Evolutionary conservation across 2,329 filamentous ascomycete species (phyloP).

Genomic region (Microdochium paspali): DNA sequence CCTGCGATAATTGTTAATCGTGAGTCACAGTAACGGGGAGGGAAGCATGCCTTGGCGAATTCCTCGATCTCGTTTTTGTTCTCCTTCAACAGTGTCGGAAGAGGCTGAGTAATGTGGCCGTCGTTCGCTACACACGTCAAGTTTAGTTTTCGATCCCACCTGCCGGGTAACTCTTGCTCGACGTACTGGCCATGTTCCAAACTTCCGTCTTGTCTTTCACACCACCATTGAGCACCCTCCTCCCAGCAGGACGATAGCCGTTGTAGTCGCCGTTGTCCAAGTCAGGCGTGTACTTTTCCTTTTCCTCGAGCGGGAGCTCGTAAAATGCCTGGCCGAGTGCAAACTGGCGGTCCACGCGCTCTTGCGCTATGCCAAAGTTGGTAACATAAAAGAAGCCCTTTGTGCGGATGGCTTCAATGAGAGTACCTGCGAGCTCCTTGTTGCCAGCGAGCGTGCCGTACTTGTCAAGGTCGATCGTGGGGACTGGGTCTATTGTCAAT

Average conservation of each 20-base stretch:
- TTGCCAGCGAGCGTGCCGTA: slow-evolving; percentile 23
- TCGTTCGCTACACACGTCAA: slow-evolving; percentile 4
- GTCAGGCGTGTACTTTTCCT: slow-evolving; percentile 42
- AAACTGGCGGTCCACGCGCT: slow-evolving; percentile 49
- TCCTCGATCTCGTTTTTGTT: slow-evolving; percentile 44
- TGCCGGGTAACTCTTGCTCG: not conserved
- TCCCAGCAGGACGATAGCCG: slow-evolving; percentile 40
- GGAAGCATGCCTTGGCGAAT: slow-evolving; percentile 29
- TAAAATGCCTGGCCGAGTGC: slow-evolving; percentile 49
- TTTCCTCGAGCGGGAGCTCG: slow-evolving; percentile 46
- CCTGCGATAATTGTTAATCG: slow-evolving; percentile 4
- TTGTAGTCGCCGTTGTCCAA: slow-evolving; percentile 45
- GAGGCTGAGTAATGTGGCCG: slow-evolving; percentile 7
- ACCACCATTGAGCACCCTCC: slow-evolving; percentile 7
- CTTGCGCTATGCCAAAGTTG: slow-evolving; percentile 50
- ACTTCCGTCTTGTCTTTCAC: slow-evolving; percentile 7
- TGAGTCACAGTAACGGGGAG: not conserved
- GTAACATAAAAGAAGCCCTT: slow-evolving; percentile 51
- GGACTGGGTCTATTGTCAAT: no score
- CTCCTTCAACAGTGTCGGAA: slow-evolving; percentile 33
- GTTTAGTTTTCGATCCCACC: not conserved
- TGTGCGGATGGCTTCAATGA: slow-evolving; percentile 23
- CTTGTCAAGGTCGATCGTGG: slow-evolving; percentile 22
- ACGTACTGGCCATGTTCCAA: slow-evolving; percentile 10
- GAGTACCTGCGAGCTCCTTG: slow-evolving; percentile 13